Conservation (phyloP, 495 filamentous ascomycete species). For the Neurospora sp. region DNA sequence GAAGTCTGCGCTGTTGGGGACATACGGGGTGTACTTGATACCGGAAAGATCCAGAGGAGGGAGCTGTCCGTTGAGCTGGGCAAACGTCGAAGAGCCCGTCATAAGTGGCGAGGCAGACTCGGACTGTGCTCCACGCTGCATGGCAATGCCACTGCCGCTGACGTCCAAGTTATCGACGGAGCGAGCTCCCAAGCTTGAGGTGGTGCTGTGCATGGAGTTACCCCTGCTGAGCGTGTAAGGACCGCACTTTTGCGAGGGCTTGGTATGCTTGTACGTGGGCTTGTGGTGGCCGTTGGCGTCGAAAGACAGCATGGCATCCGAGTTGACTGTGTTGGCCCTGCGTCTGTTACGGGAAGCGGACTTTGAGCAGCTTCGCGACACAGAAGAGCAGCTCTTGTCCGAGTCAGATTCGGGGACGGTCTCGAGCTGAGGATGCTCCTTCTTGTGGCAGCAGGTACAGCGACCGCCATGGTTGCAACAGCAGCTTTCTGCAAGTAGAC, state of each 20-base stretch:
- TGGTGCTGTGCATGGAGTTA: constrained; percentile 55
- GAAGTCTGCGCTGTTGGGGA: constrained; percentile 41
- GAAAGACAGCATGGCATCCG: constrained; percentile 71
- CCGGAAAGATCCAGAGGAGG: constrained; percentile 54
- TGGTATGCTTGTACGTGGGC: constrained; percentile 80
- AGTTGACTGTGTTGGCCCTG: constrained; percentile 69
- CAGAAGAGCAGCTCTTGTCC: constrained; percentile 34
- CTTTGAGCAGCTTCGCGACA: constrained; percentile 34
- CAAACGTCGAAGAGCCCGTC: constrained; percentile 42
- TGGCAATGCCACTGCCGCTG: constrained; percentile 8
- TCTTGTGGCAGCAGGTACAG: constrained; percentile 89
- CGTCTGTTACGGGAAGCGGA: constrained; percentile 46
- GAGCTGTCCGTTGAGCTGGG: constrained; percentile 52
- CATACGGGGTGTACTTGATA: constrained; percentile 45
- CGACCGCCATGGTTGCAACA: constrained; percentile 86
- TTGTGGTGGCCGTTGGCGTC: constrained; percentile 94
- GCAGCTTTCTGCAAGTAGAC: constrained; percentile 57
- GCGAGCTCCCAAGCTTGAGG: constrained; percentile 44
- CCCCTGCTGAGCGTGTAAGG: constrained; percentile 73
- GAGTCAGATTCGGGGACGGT: constrained; percentile 59
- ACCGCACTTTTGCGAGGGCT: constrained; percentile 72
- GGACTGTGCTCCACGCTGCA: constrained; percentile 49
- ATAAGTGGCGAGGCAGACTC: constrained; percentile 64
- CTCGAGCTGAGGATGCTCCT: constrained; percentile 65
- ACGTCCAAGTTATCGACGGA: constrained; percentile 54